A percentile compares a stretch with the other conserved stretches of the same genome.
These are phyloP conservation scores for Erythrobasidium yunnanense DNA, from an alignment of 768 basidiomycete species.

Conservation along the genomic window DNA sequence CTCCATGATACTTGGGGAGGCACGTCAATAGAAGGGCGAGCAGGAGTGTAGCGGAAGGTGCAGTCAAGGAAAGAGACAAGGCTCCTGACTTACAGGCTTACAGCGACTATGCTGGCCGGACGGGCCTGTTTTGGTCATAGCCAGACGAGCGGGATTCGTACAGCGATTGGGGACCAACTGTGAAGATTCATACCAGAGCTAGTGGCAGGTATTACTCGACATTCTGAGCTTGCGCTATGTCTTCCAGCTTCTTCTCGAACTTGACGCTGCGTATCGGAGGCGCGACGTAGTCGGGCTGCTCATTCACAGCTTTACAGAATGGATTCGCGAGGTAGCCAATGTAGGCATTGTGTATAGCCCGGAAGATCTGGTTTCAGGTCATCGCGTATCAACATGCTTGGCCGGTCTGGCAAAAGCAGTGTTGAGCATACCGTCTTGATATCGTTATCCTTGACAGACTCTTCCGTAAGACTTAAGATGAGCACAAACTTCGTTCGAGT, in stretches of 20 bases:
- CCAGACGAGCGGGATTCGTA: too few species aligned
- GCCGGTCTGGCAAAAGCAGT: not conserved
- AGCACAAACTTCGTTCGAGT: constrained; percentile 77
- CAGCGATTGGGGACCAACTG: too few species aligned
- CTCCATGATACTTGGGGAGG: constrained; percentile 17
- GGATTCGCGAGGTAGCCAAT: constrained; percentile 74
- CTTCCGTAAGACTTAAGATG: constrained; percentile 65
- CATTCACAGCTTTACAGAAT: constrained; percentile 44
- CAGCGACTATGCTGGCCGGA: too few species aligned
- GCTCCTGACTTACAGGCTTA: too few species aligned
- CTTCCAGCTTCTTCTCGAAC: constrained; percentile 8
- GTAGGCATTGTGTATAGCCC: constrained; percentile 78
- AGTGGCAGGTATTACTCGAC: not conserved
- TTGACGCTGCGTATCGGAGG: constrained; percentile 9
- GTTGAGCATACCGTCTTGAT: constrained; percentile 54
- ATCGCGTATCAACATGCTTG: too few species aligned
- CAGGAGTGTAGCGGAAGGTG: not conserved
- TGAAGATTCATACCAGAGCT: too few species aligned
- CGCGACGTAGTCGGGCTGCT: not conserved
- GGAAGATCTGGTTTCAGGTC: constrained; percentile 67
- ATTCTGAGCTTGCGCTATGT: constrained; percentile 10
- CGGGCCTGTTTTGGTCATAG: too few species aligned
- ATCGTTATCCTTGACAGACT: constrained; percentile 68
- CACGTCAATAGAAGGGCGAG: constrained; percentile 1
- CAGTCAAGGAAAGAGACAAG: not conserved